phyloP scores from a whole-genome alignment of 257 asterid genomes.

The Catharanthus roseus region DNA sequence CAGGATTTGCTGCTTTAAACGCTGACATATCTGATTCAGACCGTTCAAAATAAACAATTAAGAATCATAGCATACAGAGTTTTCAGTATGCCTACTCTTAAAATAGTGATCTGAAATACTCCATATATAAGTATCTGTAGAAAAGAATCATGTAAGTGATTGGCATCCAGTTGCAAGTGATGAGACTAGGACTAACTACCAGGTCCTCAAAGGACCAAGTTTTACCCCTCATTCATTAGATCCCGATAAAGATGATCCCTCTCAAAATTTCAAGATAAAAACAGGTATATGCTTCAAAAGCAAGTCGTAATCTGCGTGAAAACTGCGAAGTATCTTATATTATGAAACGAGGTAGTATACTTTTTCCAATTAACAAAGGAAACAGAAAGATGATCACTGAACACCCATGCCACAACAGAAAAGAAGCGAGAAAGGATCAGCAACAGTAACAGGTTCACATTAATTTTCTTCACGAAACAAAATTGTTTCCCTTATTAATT shows the following conservation, averaged over 20 bases:
- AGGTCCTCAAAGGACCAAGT: background rate
- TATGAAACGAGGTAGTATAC: no score
- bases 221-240: background rate
- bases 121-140: background rate
- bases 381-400: background rate
- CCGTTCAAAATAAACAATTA: conserved; percentile 2
- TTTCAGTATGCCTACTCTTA: background rate
- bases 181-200: background rate
- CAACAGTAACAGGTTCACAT: background rate
- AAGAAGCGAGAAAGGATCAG: background rate
- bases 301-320: no score
- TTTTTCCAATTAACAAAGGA: background rate
- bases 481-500: background rate
- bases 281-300: conserved; percentile 9
- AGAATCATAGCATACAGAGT: background rate
- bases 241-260: background rate
- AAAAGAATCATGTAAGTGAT: background rate
- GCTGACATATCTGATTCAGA: conserved; percentile 80
- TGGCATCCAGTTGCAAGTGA: background rate
- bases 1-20: conserved; percentile 92
- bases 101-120: background rate
- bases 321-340: no score
- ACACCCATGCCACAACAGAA: background rate
- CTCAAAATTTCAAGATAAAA: background rate
- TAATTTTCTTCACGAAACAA: no score